Conservation (phyloP, 768 basidiomycete species). For the Pisolithus tinctorius region DNA sequence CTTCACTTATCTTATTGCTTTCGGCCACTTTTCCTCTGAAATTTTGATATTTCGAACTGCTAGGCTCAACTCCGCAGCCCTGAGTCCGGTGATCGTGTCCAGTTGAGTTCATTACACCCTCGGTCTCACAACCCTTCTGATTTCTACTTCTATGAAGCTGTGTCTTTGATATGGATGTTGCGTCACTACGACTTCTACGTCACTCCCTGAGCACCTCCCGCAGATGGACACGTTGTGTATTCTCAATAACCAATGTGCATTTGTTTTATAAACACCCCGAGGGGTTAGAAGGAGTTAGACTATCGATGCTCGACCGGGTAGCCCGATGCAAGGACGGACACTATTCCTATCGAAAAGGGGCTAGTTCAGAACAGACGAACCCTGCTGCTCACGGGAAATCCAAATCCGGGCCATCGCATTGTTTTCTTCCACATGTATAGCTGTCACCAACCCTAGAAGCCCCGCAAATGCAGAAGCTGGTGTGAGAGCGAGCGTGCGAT, state of each 20-base stretch:
- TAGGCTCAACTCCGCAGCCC: conserved; percentile 47
- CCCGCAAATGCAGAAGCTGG: no score
- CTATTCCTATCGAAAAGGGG: no score
- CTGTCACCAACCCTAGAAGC: no score
- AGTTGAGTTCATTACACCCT: conserved; percentile 47
- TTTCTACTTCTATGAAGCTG: conserved; percentile 33
- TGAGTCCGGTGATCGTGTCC: conserved; percentile 79
- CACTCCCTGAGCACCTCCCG: conserved; percentile 20
- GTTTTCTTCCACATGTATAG: no score
- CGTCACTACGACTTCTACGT: conserved; percentile 79
- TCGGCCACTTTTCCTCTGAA: conserved; percentile 86
- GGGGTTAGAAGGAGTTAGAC: no score
- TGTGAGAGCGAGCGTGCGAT: no score
- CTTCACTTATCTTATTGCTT: conserved; percentile 84
- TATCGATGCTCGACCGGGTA: no score
- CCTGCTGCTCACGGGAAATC: no score
- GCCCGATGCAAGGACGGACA: no score
- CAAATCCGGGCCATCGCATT: no score
- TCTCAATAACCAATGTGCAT: not conserved
- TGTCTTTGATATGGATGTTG: conserved; percentile 80
- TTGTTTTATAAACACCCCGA: no score
- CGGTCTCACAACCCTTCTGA: conserved; percentile 2
- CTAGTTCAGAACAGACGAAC: no score
- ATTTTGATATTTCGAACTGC: conserved; percentile 75
- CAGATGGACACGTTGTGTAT: not conserved